A percentile compares a stretch with the other conserved stretches of the same genome.
Conservation (phyloP, 805 yeast species). For the Starmerella khaoyaiensis region DNA sequence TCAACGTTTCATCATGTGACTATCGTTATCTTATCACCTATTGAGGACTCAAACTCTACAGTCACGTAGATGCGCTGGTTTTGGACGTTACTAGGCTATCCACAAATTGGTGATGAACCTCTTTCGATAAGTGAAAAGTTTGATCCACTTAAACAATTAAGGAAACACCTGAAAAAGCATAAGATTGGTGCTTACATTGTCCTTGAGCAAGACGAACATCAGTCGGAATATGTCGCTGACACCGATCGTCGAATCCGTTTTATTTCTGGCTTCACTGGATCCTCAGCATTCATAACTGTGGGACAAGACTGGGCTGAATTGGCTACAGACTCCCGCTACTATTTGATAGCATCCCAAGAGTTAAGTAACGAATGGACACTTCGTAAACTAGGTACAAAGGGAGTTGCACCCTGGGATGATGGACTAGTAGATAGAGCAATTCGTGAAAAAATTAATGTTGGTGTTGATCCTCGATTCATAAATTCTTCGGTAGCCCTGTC, state of each 20-base stretch:
- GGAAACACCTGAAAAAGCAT: conserved; percentile 40
- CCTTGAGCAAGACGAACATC: conserved; percentile 89
- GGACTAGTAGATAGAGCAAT: conserved; percentile 51
- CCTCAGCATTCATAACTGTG: conserved; percentile 80
- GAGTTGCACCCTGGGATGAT: conserved; percentile 62
- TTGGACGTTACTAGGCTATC: no score
- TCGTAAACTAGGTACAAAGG: conserved; percentile 65
- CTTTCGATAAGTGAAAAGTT: no score
- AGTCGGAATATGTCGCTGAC: conserved; percentile 72
- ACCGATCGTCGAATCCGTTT: conserved; percentile 73
- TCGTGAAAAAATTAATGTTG: conserved; percentile 40
- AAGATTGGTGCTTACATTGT: conserved; percentile 61
- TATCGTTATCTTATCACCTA: no score
- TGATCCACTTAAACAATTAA: neutral
- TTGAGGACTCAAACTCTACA: no score
- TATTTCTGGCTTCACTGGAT: conserved; percentile 77
- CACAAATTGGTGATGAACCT: no score
- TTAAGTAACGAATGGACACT: conserved; percentile 67
- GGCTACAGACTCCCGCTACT: conserved; percentile 91
- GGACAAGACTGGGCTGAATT: conserved; percentile 59
- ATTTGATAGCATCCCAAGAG: conserved; percentile 76
- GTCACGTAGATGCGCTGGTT: no score
- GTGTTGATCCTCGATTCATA: conserved; percentile 73
- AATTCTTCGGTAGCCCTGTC: conserved; percentile 26
- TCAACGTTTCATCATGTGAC: no score